Conservation (phyloP, 768 basidiomycete species). For the Leucocoprinus leucothites region DNA sequence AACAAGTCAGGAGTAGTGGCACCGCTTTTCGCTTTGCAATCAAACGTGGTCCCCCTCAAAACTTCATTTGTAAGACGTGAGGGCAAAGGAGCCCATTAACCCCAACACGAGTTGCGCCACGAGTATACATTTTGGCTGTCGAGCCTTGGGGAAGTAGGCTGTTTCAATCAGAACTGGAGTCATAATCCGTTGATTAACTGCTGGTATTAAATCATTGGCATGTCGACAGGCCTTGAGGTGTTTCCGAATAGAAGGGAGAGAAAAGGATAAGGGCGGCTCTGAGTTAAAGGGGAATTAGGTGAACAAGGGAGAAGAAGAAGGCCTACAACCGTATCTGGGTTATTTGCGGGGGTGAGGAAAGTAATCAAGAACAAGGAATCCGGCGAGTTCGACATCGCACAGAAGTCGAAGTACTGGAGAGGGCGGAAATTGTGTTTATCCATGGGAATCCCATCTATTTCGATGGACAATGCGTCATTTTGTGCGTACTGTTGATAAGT, state of each 20-base stretch:
- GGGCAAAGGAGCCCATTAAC: background rate
- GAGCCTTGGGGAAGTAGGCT: background rate
- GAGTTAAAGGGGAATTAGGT: background rate
- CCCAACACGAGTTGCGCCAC: background rate
- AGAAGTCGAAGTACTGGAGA: background rate
- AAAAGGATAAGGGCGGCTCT: background rate
- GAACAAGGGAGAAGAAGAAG: background rate
- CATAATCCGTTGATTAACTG: background rate
- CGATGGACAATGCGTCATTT: background rate
- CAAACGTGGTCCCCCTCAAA: background rate
- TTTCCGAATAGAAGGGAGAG: conserved; percentile 1
- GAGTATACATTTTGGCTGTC: background rate
- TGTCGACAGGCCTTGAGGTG: background rate
- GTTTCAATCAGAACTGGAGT: conserved; percentile 1
- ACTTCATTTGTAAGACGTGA: background rate
- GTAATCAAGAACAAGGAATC: background rate
- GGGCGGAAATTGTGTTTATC: conserved; percentile 1
- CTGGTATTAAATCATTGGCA: background rate
- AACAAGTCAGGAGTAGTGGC: background rate
- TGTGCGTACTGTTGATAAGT: too few species aligned
- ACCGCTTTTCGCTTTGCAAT: background rate
- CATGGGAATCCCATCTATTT: background rate
- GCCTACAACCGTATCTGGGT: background rate
- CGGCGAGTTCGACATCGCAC: background rate
- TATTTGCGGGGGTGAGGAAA: background rate